Evolutionary conservation across 2,329 filamentous ascomycete species (phyloP), one percentile per base, ranked within the genome.

Genomic region (Colletotrichum echinochloae): DNA sequence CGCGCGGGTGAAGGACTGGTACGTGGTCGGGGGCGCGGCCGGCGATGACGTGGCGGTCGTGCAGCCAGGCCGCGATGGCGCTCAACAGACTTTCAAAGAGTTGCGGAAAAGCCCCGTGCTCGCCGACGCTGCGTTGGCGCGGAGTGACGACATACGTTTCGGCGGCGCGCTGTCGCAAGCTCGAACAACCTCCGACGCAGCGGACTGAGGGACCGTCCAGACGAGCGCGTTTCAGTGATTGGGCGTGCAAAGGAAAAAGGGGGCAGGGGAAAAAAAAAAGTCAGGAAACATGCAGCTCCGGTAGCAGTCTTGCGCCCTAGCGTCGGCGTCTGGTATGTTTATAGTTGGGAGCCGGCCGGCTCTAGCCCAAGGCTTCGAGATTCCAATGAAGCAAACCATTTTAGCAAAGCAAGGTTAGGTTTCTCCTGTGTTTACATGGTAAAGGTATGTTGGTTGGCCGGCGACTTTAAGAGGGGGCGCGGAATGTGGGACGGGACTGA

Each of bases 1-100:
- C 55, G 90, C 87, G 0, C 79, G 84, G 7, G 83, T 91, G 33
- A 85, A 74, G 69, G 75, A 82, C 56, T 81, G 74, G 60, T 77
- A 75, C 57, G 79, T 81, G 0, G 73, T 78, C 33, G 14, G 73
- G 3, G 73, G 66, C 11, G 61, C 63, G 30, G 57, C 51, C 5
- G n/a, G n/a, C n/a, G 64, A 60, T 35, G 68, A 73, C 26, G 51
- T 9, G 12, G 1, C 6, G 20, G n/a, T 5, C n/a, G 33, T 14
- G 30, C 30, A 49, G 18, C 23, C 33, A 12, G 51, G 14, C 16
- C 26, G 8, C 1, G 39, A 37, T 28, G n/a, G 39, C 6, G 39
- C 14, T 20, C 57, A 33, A 46, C 68, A 49, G 46, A 26, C 41
- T 30, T 63, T 8, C 5, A 64, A 67, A 26, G 64, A 70, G 33